phyloP scores from a whole-genome alignment of 2,329 filamentous ascomycete species.

The Apiospora arundinis region DNA sequence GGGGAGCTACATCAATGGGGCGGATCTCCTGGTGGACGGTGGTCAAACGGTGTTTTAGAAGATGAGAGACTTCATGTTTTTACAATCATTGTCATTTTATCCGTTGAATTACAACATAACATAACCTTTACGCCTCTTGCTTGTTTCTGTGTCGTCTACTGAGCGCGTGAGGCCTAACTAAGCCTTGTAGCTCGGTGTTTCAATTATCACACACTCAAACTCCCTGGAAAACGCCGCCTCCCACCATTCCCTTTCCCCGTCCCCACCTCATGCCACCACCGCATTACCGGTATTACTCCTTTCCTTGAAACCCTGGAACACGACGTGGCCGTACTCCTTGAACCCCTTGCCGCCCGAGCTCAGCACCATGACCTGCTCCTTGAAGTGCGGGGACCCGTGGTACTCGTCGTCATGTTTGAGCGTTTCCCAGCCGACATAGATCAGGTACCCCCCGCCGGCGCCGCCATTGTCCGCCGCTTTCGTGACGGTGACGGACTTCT shows the following conservation, averaged over 20 bases:
- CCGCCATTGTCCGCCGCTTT: neutral
- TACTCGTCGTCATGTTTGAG: constrained; percentile 6
- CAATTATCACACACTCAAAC: neutral
- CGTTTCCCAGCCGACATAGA: constrained; percentile 11
- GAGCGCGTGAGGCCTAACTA: too few species aligned
- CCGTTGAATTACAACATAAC: too few species aligned
- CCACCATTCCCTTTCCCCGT: neutral
- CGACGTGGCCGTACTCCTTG: constrained; percentile 15
- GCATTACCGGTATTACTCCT: neutral
- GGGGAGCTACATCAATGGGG: constrained; percentile 72
- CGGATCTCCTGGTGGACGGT: constrained; percentile 71
- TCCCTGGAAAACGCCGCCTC: too few species aligned
- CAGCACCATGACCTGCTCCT: constrained; percentile 8
- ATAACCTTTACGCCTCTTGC: too few species aligned
- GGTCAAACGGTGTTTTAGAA: constrained; percentile 45
- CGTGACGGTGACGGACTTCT: neutral
- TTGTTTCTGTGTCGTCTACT: too few species aligned
- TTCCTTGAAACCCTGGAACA: constrained; percentile 17
- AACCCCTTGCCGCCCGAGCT: constrained; percentile 1
- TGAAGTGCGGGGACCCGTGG: neutral
- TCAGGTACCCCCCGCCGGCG: neutral
- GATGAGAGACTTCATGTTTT: neutral
- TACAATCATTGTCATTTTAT: too few species aligned
- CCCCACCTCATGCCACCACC: neutral
- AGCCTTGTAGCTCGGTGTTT: too few species aligned